Base-by-base conservation (phyloP, 352 stramenopile species). In the Globisporangium megalacanthum region DNA sequence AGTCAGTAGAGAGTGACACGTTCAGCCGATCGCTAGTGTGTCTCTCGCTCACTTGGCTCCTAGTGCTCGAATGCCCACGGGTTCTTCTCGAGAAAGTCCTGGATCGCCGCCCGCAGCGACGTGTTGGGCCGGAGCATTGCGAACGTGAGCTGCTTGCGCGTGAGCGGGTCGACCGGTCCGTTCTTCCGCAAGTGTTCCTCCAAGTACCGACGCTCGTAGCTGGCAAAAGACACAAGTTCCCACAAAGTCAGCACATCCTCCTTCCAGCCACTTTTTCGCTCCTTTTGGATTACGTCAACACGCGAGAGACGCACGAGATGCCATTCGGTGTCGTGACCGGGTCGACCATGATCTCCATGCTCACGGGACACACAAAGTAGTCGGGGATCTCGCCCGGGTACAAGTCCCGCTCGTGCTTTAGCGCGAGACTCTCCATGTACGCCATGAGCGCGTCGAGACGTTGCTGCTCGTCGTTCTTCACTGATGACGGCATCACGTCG, bases 261-360 rank as follows among this genome's bases (percentile, higher is more conserved):
- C 19, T 7, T 15, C 58, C 17, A 57, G 20, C 8, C 20, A 42
- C 14, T 31, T n/a, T n/a, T n/a, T n/a, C 10, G 11, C 39, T 19
- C 11, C 6, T 20, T 14, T 17, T 17, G 6, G 6, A 29, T 29
- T 29, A 4, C 25, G 25, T 29, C 25, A 29, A 29, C 25, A 29
- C 1, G 25, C 25, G 25, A n/a, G n/a, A n/a, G n/a, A 45, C 62
- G 51, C 88, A 90, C 75, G 80, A 90, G 42, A 93, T 66, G 54
- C 81, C 83, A 45, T 90, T 93, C 25, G 83, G 83, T 2, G 83
- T 92, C 45, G 70, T 86, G 41, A 93, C 77, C 1, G 83, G 81
- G 52, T 93, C 81, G 1, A 65, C 55, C 81, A 93, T 92, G 62
- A 93, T 70, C 65, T 91, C 83, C 81, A 93, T 90, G 61, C 77